Evolutionary conservation across 2,329 filamentous ascomycete genomes (phyloP), one percentile per base, ranked within the genome.

Genomic region (Thelonectria discophora): DNA sequence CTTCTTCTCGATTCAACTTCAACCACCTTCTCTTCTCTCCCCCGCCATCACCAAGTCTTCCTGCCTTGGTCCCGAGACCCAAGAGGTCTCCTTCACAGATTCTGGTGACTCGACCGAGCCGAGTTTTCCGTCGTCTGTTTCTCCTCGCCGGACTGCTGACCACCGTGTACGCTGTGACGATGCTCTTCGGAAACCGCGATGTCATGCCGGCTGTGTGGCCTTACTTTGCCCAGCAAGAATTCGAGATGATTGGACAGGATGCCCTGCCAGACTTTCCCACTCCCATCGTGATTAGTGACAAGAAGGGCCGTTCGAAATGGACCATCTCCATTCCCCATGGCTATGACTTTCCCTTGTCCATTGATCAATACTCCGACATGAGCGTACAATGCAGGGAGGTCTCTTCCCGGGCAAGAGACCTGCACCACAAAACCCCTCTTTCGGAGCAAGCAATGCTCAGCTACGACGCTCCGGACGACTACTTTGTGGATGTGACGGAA

Each of bases 281-380:
- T 0, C 90, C 91, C 0, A 82, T 95, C 18, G 83, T 92, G 6
- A 81, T 94, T 47, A 86, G 83, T 13, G 90, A 93, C 76, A 78
- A 80, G 24, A 80, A 82, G 46, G 90, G 90, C 3, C 84, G 82
- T 53, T 81, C 87, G 11, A 89, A 86, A 73, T 96, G 93, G 93
- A 95, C 92, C 0, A 85, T 96, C 11, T 93, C 87, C 1, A 93
- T 97, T 39, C 92, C 92, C 1, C 80, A 83, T 7, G 83, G 82
- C 59, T 80, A 83, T 47, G 79, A 82, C 3, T 94, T 94, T 62
- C 92, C 92, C 1, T 76, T 95, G 2, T 76, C 82, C 0, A 83
- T 86, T 18, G 76, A 83, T 10, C 85, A 92, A 64, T 95, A 95
- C 72, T 77, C 82, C 13, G 85, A 89, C 43, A 89, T 96, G 61